A percentile compares a stretch with the other conserved stretches of the same genome.
These are phyloP conservation scores for Hygrophorus russula DNA, from an alignment of 768 basidiomycete genomes.

Conservation along the genomic window DNA sequence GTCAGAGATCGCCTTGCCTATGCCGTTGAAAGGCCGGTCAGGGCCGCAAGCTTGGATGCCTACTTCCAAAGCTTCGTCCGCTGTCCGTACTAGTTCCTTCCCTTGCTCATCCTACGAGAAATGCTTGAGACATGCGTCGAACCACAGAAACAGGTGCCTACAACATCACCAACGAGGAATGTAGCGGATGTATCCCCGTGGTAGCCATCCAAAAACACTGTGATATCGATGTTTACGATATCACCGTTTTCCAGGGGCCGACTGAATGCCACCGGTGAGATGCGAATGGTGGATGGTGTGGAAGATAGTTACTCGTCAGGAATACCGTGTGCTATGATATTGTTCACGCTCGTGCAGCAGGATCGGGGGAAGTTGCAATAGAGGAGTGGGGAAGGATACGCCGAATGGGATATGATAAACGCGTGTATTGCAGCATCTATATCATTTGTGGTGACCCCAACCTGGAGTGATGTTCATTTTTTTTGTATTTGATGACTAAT, in stretches of 20 bases:
- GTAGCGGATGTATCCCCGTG: constrained; percentile 88
- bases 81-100: constrained; percentile 47
- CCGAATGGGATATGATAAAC: constrained; percentile 52
- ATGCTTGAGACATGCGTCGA: not conserved
- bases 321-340: constrained; percentile 79
- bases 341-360: constrained; percentile 82
- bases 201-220: constrained; percentile 71
- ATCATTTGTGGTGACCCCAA: constrained; percentile 59
- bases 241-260: constrained; percentile 75
- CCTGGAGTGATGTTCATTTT: constrained; percentile 23
- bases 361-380: constrained; percentile 71
- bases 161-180: constrained; percentile 72
- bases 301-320: constrained; percentile 63
- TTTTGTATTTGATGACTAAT: not conserved
- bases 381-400: constrained; percentile 79
- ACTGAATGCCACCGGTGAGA: constrained; percentile 25
- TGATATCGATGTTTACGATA: constrained; percentile 83
- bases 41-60: constrained; percentile 73
- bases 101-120: constrained; percentile 55
- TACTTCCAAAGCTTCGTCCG: constrained; percentile 51
- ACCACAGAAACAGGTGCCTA: constrained; percentile 20
- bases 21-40: constrained; percentile 52
- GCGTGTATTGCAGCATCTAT: constrained; percentile 69
- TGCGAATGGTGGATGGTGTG: not conserved
- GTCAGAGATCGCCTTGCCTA: constrained; percentile 61